phyloP scores from a whole-genome alignment of 148 eudicot species.

The Arbutus unedo region DNA sequence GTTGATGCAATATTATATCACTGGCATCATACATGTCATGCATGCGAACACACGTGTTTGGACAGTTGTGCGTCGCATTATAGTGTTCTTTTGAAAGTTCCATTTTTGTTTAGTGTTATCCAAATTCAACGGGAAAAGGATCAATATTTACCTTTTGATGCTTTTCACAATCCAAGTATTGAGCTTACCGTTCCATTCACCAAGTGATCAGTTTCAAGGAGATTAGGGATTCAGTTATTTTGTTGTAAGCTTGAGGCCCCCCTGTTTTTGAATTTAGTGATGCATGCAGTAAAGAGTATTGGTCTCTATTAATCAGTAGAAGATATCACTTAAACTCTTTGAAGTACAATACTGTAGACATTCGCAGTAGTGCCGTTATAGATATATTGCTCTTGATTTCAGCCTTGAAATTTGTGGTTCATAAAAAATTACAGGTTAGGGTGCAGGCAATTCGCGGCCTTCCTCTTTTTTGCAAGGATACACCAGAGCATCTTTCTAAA shows the following conservation, averaged over 20 bases:
- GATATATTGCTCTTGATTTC: not conserved
- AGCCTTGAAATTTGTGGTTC: conserved; percentile 12
- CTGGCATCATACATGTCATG: not conserved
- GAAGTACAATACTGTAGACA: not conserved
- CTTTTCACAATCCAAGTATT: not conserved
- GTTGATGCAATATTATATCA: not conserved
- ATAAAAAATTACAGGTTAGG: conserved; percentile 51
- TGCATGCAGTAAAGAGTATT: not conserved
- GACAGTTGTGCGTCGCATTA: not conserved
- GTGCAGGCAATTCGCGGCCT: conserved; percentile 99
- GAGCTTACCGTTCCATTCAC: not conserved
- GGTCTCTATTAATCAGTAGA: not conserved
- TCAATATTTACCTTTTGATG: not conserved
- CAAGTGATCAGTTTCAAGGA: conserved; percentile 1
- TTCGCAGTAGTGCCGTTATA: not conserved
- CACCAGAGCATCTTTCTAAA: conserved; percentile 85
- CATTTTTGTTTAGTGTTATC: not conserved
- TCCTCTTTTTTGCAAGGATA: conserved; percentile 96
- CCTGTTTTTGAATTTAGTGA: not conserved
- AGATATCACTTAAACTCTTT: not conserved
- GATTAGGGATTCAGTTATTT: not conserved
- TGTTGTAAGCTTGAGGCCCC: not conserved
- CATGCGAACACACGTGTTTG: not conserved
- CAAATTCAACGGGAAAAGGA: not conserved
- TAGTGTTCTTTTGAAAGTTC: not conserved